phyloP scores from a whole-genome alignment of 2,329 filamentous ascomycete species.

The Aspergillus sp. region DNA sequence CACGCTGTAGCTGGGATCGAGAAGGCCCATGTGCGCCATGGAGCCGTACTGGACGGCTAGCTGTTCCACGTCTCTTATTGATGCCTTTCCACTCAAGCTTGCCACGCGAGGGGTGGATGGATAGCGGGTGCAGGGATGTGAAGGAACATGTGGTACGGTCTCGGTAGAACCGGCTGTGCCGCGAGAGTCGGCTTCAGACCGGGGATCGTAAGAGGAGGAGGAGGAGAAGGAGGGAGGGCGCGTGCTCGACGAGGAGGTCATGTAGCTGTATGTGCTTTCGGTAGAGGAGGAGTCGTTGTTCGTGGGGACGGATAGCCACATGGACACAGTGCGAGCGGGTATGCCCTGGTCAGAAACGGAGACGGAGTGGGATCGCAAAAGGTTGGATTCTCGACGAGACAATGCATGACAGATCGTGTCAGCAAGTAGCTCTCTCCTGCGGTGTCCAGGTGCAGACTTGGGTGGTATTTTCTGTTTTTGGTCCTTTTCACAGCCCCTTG shows the following conservation, averaged over 20 bases:
- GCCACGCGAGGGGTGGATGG: not conserved
- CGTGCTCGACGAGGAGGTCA: not conserved
- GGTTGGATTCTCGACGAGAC: not conserved
- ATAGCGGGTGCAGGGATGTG: not conserved
- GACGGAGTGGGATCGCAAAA: not conserved
- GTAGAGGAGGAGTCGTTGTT: not conserved
- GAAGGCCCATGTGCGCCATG: conserved; percentile 50
- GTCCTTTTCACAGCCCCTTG: not conserved
- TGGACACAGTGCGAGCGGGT: not conserved
- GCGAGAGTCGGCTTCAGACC: not conserved
- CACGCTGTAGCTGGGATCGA: conserved; percentile 47
- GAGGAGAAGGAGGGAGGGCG: not conserved
- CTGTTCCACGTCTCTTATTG: not conserved
- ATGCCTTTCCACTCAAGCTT: not conserved
- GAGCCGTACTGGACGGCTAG: conserved; percentile 41
- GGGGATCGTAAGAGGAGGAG: not conserved
- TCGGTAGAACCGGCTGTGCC: not conserved
- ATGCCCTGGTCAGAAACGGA: not conserved
- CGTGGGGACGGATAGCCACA: not conserved
- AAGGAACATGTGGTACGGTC: not conserved
- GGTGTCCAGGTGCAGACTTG: not conserved
- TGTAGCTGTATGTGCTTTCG: not conserved
- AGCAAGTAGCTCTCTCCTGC: not conserved
- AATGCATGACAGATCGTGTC: not conserved
- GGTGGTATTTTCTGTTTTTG: not conserved